A percentile compares a stretch with the other conserved stretches of the same genome.
phyloP scores from a whole-genome alignment of 2,329 filamentous ascomycete genomes.

The Colletotrichum sp. region DNA sequence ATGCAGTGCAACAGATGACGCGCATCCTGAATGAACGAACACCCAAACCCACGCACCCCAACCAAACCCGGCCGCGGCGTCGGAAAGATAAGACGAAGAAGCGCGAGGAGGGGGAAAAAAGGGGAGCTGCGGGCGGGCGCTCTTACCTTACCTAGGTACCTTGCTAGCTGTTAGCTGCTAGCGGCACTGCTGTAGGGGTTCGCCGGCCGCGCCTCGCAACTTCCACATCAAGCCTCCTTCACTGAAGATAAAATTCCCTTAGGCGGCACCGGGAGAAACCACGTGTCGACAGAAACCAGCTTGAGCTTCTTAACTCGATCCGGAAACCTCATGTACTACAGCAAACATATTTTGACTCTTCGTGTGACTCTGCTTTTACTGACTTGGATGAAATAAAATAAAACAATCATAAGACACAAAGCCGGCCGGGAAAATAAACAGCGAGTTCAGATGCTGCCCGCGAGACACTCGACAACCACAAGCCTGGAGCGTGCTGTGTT shows the following conservation, averaged over 20 bases:
- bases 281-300: background rate
- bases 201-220: background rate
- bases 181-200: background rate
- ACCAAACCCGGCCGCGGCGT: background rate
- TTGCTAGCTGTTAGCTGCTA: background rate
- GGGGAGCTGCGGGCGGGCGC: background rate
- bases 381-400: background rate
- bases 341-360: background rate
- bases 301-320: background rate
- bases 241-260: background rate
- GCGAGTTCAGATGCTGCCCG: background rate
- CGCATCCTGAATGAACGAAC: background rate
- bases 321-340: background rate
- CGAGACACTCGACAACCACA: background rate
- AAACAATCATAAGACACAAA: background rate
- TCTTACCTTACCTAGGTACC: background rate
- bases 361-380: background rate
- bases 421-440: background rate
- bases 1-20: conserved; percentile 11
- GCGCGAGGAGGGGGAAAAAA: background rate
- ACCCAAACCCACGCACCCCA: background rate
- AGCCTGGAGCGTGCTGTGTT: background rate
- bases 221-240: background rate
- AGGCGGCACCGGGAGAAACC: background rate
- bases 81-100: conserved; percentile 1